phyloP scores from a whole-genome alignment of 2,329 filamentous ascomycete species.

The Aspergillus sp. region DNA sequence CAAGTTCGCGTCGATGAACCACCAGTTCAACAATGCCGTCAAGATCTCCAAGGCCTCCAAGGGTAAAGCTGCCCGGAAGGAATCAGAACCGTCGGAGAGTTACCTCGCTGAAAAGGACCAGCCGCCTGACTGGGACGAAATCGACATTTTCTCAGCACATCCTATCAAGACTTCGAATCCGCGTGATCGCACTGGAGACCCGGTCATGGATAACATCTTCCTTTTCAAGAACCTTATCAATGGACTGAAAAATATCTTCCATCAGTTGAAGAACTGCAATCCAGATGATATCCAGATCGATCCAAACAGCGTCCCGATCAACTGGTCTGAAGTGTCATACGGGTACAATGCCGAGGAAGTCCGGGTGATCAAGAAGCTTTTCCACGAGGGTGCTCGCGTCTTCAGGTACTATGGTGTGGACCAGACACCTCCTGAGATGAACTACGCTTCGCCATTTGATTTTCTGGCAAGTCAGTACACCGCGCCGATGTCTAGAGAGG shows the following conservation, averaged over 20 bases:
- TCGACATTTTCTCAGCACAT: conserved; percentile 92
- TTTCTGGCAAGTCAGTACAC: conserved; percentile 93
- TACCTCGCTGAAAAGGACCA: conserved; percentile 75
- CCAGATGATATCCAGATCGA: conserved; percentile 62
- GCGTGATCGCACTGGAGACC: conserved; percentile 78
- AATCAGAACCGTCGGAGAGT: conserved; percentile 62
- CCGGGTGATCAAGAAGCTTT: conserved; percentile 90
- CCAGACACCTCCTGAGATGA: conserved; percentile 62
- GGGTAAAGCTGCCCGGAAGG: conserved; percentile 62
- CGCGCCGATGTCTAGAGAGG: conserved; percentile 86
- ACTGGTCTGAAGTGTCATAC: conserved; percentile 93
- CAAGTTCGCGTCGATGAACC: conserved; percentile 97
- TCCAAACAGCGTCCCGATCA: conserved; percentile 65
- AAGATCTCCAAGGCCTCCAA: conserved; percentile 87
- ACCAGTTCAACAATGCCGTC: conserved; percentile 87
- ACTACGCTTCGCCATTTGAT: conserved; percentile 74
- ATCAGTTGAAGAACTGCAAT: conserved; percentile 87
- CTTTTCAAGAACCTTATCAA: conserved; percentile 95
- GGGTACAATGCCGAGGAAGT: conserved; percentile 97
- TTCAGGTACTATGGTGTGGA: conserved; percentile 96
- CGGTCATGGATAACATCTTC: conserved; percentile 94
- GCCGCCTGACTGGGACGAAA: conserved; percentile 91
- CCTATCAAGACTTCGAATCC: conserved; percentile 94
- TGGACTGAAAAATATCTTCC: conserved; percentile 92
- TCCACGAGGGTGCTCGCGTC: conserved; percentile 90